Base-by-base conservation (phyloP, 2,329 filamentous ascomycete genomes). In the Madurella fahalii region DNA sequence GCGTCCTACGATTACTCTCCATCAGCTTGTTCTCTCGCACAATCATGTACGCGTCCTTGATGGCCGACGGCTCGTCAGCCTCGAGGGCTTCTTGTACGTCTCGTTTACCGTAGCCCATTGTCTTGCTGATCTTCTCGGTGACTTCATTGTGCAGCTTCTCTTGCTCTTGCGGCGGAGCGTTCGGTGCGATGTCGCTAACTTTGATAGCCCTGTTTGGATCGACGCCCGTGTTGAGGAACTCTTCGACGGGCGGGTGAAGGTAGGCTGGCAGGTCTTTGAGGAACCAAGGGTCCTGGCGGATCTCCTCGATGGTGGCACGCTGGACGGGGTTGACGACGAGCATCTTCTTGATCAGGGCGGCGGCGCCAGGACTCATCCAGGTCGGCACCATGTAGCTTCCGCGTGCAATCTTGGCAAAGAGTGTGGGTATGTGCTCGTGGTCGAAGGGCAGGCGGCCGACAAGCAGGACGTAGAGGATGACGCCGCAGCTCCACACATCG, bases 11-110 rank as follows among this genome's bases (percentile, higher is more conserved):
- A 69, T 91, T 95, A 52, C 86, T 86, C 70, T 92, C 89, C 92
- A 97, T 97, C 69, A 97, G 82, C 71, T 96, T 94, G 69, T 97
- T 97, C 72, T 99, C 94, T 50, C 93, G 85, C 25, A 99, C 90
- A 69, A 99, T 99, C 73, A 96, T 86, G 74, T 97, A 99, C 1
- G 94, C 94, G 72, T 99, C 94, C 74, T 99, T 99, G 77, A 99
- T 96, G 11, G 94, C 92, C 55, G 92, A 97, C 12, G 94, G 94
- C 69, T 99, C 94, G 50, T 94, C 85, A 53, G 90, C 91, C 65
- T 88, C 87, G 59, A 99, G 77, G 18, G 94, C 93, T 71, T 97
- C 94, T 68, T 96, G 89, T 50, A 99, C 93, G 75, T 99, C 94
- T 58, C 87, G 87, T 69, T 90, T 93, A 37, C 88, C 91, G 69